These are phyloP conservation scores for Trametes cinnabarina DNA, from an alignment of 768 basidiomycete species.

Conservation along the genomic window DNA sequence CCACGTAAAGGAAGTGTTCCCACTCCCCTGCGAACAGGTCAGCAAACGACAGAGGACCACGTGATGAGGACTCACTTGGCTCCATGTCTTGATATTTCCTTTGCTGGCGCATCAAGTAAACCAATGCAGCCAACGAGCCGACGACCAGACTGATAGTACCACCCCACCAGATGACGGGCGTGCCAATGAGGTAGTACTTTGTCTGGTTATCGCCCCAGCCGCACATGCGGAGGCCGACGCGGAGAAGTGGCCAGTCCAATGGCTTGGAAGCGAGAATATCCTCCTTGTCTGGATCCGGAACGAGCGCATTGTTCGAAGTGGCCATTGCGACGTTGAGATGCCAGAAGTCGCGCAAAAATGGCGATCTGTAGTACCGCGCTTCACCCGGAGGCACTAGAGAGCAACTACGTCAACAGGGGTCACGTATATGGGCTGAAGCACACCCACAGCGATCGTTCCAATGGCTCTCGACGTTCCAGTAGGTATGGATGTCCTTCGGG, in stretches of 20 bases:
- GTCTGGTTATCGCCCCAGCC: conserved; percentile 86
- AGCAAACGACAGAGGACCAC: neutral
- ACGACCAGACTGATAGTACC: conserved; percentile 63
- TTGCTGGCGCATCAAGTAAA: conserved; percentile 81
- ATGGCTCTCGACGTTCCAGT: conserved; percentile 98
- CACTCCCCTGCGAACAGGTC: conserved; percentile 64
- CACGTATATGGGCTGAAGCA: neutral
- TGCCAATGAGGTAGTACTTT: conserved; percentile 93
- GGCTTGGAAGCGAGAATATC: conserved; percentile 95
- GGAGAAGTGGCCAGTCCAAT: conserved; percentile 90
- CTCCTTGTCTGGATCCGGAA: conserved; percentile 98
- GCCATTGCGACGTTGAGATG: conserved; percentile 99
- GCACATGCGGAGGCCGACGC: conserved; percentile 92
- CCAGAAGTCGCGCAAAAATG: conserved; percentile 97
- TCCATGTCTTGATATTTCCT: conserved; percentile 92
- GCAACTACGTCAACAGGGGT: neutral
- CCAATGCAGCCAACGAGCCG: conserved; percentile 48
- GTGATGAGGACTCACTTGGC: conserved; percentile 52
- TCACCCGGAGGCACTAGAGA: conserved; percentile 76
- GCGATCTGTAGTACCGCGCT: conserved; percentile 79
- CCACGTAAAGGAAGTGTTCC: conserved; percentile 92
- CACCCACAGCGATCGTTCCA: conserved; percentile 91
- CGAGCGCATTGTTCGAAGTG: conserved; percentile 97
- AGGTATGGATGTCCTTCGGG: conserved; percentile 76
- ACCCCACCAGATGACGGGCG: conserved; percentile 92